These are phyloP conservation scores for Kodamaea hsintzibuensis DNA, from an alignment of 805 yeast genomes.

Conservation along the genomic window DNA sequence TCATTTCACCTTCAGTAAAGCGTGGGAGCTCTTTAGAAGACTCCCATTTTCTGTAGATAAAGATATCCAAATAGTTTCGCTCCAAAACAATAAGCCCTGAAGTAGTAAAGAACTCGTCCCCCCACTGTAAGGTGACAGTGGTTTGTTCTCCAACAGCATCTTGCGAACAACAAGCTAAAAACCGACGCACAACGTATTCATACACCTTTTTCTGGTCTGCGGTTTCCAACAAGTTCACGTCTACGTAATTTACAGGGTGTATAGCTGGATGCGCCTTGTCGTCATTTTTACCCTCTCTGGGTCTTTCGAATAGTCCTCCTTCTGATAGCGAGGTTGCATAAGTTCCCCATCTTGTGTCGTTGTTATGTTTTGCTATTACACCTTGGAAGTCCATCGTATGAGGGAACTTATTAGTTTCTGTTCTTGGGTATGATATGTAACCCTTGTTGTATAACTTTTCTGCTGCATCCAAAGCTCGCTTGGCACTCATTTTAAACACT, in stretches of 20 bases:
- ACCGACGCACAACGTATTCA: slow-evolving; percentile 82
- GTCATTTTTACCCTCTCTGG: slow-evolving; percentile 79
- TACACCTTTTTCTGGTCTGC: slow-evolving; percentile 69
- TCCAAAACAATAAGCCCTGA: slow-evolving; percentile 75
- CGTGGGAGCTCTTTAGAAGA: slow-evolving; percentile 63
- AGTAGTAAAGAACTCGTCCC: slow-evolving; percentile 67
- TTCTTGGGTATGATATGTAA: slow-evolving; percentile 91
- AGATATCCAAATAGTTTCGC: slow-evolving; percentile 78
- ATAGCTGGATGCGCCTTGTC: slow-evolving; percentile 99
- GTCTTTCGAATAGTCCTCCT: slow-evolving; percentile 43
- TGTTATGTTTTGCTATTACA: slow-evolving; percentile 61
- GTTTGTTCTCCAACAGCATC: slow-evolving; percentile 83
- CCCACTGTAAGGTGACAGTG: slow-evolving; percentile 71
- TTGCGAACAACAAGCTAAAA: slow-evolving; percentile 86
- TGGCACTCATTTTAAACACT: slow-evolving; percentile 75
- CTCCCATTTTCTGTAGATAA: slow-evolving; percentile 78
- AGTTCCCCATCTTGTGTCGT: slow-evolving; percentile 63
- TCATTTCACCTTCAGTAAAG: slow-evolving; percentile 55
- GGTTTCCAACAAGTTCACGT: slow-evolving; percentile 25
- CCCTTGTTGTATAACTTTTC: slow-evolving; percentile 86
- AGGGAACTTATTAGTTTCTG: slow-evolving; percentile 92
- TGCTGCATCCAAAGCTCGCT: slow-evolving; percentile 71
- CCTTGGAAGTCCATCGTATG: slow-evolving; percentile 65
- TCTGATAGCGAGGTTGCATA: slow-evolving; percentile 52
- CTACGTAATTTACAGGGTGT: slow-evolving; percentile 70